phyloP scores from a whole-genome alignment of 2,329 filamentous ascomycete species.

The Plectosphaerella sp. region DNA sequence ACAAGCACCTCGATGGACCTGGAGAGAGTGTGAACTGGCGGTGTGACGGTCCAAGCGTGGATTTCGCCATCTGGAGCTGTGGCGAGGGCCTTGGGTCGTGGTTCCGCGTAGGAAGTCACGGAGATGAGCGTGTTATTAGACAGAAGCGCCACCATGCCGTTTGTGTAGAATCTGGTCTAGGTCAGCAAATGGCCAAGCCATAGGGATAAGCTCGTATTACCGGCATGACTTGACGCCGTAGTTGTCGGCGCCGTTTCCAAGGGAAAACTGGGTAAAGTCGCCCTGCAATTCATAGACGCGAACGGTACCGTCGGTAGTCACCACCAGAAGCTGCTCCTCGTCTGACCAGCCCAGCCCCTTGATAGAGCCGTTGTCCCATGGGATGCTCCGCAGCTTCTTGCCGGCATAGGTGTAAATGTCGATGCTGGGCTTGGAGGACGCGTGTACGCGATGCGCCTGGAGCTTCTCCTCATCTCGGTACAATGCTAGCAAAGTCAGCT shows the following conservation, averaged over 20 bases:
- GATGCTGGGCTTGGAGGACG: slow-evolving; percentile 75
- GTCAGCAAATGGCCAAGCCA: background rate
- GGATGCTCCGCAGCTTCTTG: slow-evolving; percentile 77
- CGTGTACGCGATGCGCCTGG: slow-evolving; percentile 68
- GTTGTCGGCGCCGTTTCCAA: slow-evolving; percentile 86
- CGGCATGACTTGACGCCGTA: slow-evolving; percentile 82
- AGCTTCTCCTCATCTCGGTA: slow-evolving; percentile 86
- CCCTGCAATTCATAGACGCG: slow-evolving; percentile 89
- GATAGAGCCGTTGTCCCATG: slow-evolving; percentile 91
- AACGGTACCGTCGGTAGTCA: slow-evolving; percentile 86
- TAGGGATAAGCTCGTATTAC: slow-evolving; percentile 20
- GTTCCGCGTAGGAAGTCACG: slow-evolving; percentile 87
- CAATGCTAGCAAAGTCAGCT: slow-evolving; percentile 56
- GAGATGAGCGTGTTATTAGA: slow-evolving; percentile 82
- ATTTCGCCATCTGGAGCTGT: slow-evolving; percentile 72
- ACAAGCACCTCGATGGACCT: slow-evolving; percentile 89
- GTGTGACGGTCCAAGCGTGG: slow-evolving; percentile 83
- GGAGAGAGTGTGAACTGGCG: slow-evolving; percentile 83
- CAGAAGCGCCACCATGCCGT: slow-evolving; percentile 88
- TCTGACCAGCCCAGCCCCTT: slow-evolving; percentile 94
- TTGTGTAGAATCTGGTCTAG: slow-evolving; percentile 64
- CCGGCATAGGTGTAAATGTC: slow-evolving; percentile 93
- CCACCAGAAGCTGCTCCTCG: slow-evolving; percentile 84
- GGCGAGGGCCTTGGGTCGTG: slow-evolving; percentile 78
- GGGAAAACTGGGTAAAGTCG: slow-evolving; percentile 90